Base-by-base conservation (phyloP, 2,329 filamentous ascomycete species). In the Chrysoporthe puriensis region DNA sequence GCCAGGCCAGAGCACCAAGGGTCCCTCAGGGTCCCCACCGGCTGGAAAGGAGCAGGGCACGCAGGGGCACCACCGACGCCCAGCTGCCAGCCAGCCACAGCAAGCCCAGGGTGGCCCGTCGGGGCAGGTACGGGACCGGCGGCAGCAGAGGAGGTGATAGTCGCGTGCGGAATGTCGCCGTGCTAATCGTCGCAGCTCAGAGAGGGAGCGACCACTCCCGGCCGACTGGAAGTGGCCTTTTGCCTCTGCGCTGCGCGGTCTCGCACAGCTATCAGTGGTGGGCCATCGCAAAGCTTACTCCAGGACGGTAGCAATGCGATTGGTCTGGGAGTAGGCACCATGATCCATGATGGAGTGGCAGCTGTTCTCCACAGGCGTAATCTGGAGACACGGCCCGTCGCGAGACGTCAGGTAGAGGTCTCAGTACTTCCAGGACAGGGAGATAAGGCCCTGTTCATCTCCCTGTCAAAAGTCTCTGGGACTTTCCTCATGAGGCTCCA, bases 301-400 rank as follows among this genome's bases (percentile, higher is more conserved):
- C 26, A 26, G 26, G 26, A 26, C 59, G 40, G 1, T 43, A 26
- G 34, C 44, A n/a, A 52, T 16, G 58, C 42, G 59, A 58, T 34
- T 52, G 42, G 26, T 21, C 42, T 56, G 18, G 44, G 14, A n/a
- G 14, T n/a, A 44, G n/a, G 16, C 14, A 54, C 50, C 50, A 54
- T 4, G 50, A 21, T 54, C 5, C 36, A 7, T 40, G 1, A 9
- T 40, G 9, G 36, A 40, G 36, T 40, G 36, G 36, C 6, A 40
- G 36, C 9, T 9, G 36, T 11, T 58, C 54, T 16, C 52, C 58
- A 56, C 43, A 54, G 58, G 44, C 36, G 62, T 60, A 68, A 67
- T 65, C 59, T 67, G 68, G 68, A 69, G 68, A 67, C 60, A 61
- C 68, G 68, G 68, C 34, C 68, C 68, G 68, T 69, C 62, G 68